Base-by-base conservation (phyloP, 106 monocot species). In the Dioscorea dumetorum region DNA sequence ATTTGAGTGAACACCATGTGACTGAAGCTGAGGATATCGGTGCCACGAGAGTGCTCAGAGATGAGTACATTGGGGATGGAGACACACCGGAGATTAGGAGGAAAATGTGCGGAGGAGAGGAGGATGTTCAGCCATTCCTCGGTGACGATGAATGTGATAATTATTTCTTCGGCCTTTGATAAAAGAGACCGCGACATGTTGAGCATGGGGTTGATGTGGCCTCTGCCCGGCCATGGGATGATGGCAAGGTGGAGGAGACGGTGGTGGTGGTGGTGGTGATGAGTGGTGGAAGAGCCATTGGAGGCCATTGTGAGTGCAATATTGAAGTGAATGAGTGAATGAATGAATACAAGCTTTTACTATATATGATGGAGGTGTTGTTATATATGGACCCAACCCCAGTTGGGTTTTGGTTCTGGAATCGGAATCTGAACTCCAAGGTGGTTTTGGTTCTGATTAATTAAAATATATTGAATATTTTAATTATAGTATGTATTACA, bases 201-300 rank as follows among this genome's bases (percentile, higher is more conserved):
- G 64, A 80, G 57, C 79, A 74, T 70, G 16, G 74, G 70, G 60
- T 74, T 74, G 64, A 80, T 59, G 61, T 80, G 74, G 64, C 80
- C 80, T 1, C 70, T 48, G 70, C 80, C 74, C 28, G 80, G 80
- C 57, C 33, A 61, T 6, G 74, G 70, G 58, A 80, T 24, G 18
- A 59, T 64, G 24, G 60, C 74, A 5, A 80, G 17, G 64, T 74
- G 74, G 50, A n/a, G n/a, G n/a, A n/a, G n/a, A n/a, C 1, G 28
- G 28, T 28, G 28, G 28, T 28, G 17, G 64, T 74, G 74, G 50
- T 2, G 23, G 34, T 0, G 24, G 17, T 9, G 19, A 3, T 41
- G 41, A 41, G 9, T 2, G 41, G 41, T 8, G 41, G 41, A 41
- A 10, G 41, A 8, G 0, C 41, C 9, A 10, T 41, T 41, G 41